These are phyloP conservation scores for Hamigera avellanea DNA, from an alignment of 495 filamentous ascomycete genomes.

Conservation along the genomic window DNA sequence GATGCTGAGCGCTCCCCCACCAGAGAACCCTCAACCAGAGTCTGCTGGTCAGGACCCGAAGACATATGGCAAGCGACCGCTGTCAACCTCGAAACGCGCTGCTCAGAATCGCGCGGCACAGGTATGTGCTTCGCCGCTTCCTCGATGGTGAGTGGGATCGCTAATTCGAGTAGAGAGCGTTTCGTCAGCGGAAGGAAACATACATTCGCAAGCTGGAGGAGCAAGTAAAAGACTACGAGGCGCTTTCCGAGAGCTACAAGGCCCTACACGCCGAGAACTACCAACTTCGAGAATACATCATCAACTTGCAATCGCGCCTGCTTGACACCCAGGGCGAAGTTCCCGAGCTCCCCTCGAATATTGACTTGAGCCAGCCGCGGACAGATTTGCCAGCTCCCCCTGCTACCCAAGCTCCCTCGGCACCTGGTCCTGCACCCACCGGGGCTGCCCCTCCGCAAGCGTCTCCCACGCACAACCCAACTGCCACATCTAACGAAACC, in stretches of 20 bases:
- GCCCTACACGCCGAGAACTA: slow-evolving; percentile 77
- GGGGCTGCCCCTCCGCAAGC: slow-evolving; percentile 8
- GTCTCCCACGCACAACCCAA: slow-evolving; percentile 5
- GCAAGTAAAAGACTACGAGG: slow-evolving; percentile 65
- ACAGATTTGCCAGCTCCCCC: slow-evolving; percentile 18
- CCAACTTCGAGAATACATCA: slow-evolving; percentile 79
- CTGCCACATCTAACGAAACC: background rate
- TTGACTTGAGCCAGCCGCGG: slow-evolving; percentile 37
- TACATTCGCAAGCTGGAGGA: slow-evolving; percentile 97
- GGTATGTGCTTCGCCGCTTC: slow-evolving; percentile 42
- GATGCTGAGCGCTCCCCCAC: slow-evolving; percentile 26
- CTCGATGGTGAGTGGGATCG: slow-evolving; percentile 5
- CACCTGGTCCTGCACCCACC: background rate
- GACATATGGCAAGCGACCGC: slow-evolving; percentile 65
- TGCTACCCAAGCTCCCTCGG: slow-evolving; percentile 2
- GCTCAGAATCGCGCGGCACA: slow-evolving; percentile 96
- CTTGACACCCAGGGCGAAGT: slow-evolving; percentile 73
- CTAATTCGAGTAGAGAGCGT: slow-evolving; percentile 70
- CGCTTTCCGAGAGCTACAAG: slow-evolving; percentile 60
- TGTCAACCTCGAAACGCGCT: slow-evolving; percentile 89
- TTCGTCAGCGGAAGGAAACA: slow-evolving; percentile 93
- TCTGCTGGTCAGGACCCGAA: slow-evolving; percentile 31
- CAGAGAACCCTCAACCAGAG: slow-evolving; percentile 24
- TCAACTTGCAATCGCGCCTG: slow-evolving; percentile 79
- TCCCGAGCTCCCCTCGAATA: slow-evolving; percentile 64